phyloP scores from a whole-genome alignment of 2,329 filamentous ascomycete genomes.

The Aspergillus fumigatus region DNA sequence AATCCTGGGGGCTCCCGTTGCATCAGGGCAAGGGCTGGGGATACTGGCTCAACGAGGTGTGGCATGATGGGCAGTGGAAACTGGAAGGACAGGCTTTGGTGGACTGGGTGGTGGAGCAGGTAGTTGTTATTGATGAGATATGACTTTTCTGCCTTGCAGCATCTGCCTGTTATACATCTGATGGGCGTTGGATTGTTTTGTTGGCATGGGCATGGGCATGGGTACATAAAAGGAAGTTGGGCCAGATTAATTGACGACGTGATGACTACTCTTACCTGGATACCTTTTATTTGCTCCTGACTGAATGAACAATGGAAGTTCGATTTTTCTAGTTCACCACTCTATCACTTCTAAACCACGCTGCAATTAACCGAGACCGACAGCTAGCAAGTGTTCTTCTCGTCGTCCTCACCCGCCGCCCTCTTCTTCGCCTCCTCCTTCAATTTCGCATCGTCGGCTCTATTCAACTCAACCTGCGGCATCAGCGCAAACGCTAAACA shows the following conservation, averaged over 20 bases:
- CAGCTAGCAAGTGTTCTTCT: slow-evolving; percentile 5
- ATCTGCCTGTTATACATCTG: too few species aligned
- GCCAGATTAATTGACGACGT: neutral
- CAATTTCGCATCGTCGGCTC: slow-evolving; percentile 26
- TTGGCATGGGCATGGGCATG: neutral
- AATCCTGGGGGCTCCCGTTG: slow-evolving; percentile 3
- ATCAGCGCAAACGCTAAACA: slow-evolving; percentile 32
- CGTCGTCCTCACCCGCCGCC: slow-evolving; percentile 12
- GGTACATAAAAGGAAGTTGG: neutral
- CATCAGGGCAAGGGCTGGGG: slow-evolving; percentile 21
- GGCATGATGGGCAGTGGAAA: slow-evolving; percentile 39
- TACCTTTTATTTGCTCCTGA: neutral
- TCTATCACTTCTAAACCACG: too few species aligned
- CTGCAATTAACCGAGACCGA: neutral
- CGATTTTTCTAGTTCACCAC: neutral
- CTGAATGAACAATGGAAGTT: neutral
- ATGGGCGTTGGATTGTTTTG: neutral
- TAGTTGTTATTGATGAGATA: slow-evolving; percentile 34
- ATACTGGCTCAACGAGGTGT: slow-evolving; percentile 36
- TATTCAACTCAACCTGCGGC: slow-evolving; percentile 31
- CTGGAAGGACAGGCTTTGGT: slow-evolving; percentile 37
- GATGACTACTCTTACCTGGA: neutral
- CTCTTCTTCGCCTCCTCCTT: slow-evolving; percentile 26
- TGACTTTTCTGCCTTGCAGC: slow-evolving; percentile 8
- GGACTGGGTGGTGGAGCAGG: slow-evolving; percentile 38